Percentiles rank a stretch among this genome's conserved stretches.
Evolutionary conservation across 768 basidiomycete species (phyloP).

Genomic region (Polyporus arcularius): DNA sequence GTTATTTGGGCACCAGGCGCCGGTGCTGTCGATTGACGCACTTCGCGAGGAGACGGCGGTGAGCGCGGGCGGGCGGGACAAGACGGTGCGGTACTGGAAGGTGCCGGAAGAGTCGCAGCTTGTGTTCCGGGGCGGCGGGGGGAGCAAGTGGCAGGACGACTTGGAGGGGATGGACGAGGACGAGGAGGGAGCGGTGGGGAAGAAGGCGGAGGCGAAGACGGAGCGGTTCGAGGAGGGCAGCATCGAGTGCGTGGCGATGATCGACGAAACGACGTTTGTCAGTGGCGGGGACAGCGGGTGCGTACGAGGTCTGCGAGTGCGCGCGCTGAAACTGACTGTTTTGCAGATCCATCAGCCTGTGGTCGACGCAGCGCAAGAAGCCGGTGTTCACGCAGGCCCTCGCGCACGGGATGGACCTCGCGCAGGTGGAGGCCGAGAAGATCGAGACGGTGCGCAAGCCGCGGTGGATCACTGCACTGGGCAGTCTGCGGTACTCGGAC

Average conservation of each 20-base stretch:
- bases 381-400: slow-evolving; percentile 84
- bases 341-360: slow-evolving; percentile 83
- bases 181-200: slow-evolving; percentile 36
- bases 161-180: slow-evolving; percentile 76
- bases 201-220: slow-evolving; percentile 35
- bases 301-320: slow-evolving; percentile 31
- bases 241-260: slow-evolving; percentile 89
- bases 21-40: slow-evolving; percentile 74
- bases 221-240: slow-evolving; percentile 82
- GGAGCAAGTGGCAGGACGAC: slow-evolving; percentile 76
- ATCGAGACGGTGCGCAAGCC: slow-evolving; percentile 69
- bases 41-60: slow-evolving; percentile 84
- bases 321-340: not conserved
- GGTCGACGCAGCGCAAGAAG: slow-evolving; percentile 93
- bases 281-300: slow-evolving; percentile 97
- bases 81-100: slow-evolving; percentile 94
- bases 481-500: slow-evolving; percentile 85
- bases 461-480: slow-evolving; percentile 89
- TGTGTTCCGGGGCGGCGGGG: slow-evolving; percentile 94
- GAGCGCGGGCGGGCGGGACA: slow-evolving; percentile 87
- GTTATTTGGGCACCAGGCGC: slow-evolving; percentile 95
- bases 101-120: slow-evolving; percentile 93
- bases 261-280: slow-evolving; percentile 91
- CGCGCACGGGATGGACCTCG: slow-evolving; percentile 84
- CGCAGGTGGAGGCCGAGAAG: slow-evolving; percentile 72